These are phyloP conservation scores for Diaporthe ampelina DNA, from an alignment of 2,329 filamentous ascomycete genomes.

Conservation along the genomic window DNA sequence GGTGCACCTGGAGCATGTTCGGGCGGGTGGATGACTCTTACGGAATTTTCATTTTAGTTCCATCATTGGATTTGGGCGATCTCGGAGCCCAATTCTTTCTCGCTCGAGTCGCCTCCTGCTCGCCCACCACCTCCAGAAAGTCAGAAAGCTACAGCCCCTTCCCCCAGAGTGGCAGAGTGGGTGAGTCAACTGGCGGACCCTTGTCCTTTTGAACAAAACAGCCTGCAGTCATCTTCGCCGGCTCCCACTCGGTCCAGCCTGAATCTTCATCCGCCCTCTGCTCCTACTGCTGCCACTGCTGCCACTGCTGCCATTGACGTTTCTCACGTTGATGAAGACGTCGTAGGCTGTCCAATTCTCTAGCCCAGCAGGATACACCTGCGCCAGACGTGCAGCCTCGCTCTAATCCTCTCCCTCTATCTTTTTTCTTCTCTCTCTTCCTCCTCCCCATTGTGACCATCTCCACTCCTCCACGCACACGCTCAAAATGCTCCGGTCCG, in stretches of 20 bases:
- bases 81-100: constrained; percentile 24
- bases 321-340: constrained; percentile 19
- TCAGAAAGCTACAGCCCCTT: background rate
- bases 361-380: background rate
- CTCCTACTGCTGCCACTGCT: background rate
- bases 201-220: constrained; percentile 11
- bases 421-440: background rate
- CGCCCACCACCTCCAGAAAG: background rate
- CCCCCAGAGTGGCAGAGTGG: background rate
- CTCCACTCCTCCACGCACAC: constrained; percentile 24
- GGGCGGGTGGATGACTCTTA: no score
- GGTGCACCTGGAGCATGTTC: no score
- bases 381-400: background rate
- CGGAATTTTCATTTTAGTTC: constrained; percentile 19
- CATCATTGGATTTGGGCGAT: constrained; percentile 17
- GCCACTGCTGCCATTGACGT: constrained; percentile 24
- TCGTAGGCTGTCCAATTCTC: background rate
- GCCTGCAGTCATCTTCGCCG: constrained; percentile 21
- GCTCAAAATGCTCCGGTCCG: constrained; percentile 61
- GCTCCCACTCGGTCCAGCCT: constrained; percentile 7
- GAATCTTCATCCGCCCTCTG: constrained; percentile 15
- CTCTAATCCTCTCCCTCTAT: constrained; percentile 23
- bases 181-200: constrained; percentile 20
- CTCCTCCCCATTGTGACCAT: constrained; percentile 32
- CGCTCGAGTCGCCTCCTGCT: background rate